These are phyloP conservation scores for Cubamyces lactineus DNA, from an alignment of 768 basidiomycete genomes.

Conservation along the genomic window DNA sequence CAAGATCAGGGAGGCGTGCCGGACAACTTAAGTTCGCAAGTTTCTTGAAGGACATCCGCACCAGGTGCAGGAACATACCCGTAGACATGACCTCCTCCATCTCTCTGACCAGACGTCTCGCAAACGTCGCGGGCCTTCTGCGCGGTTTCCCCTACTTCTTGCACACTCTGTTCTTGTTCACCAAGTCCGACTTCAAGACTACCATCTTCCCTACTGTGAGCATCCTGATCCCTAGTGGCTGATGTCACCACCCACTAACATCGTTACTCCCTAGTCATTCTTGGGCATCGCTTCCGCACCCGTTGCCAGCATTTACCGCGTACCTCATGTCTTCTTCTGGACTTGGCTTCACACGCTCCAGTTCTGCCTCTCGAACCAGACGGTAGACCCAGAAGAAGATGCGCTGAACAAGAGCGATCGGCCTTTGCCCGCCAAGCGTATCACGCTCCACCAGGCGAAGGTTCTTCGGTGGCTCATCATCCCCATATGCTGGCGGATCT, in stretches of 20 bases:
- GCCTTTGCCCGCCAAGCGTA: conserved; percentile 31
- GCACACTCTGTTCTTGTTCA: conserved; percentile 41
- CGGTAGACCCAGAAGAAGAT: conserved; percentile 31
- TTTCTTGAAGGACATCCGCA: too few relatives aligned
- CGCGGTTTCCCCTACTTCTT: conserved; percentile 5
- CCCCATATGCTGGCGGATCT: conserved; percentile 23
- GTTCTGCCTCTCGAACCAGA: conserved; percentile 35
- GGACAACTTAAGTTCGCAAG: too few relatives aligned
- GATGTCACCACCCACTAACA: background rate
- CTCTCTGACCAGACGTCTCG: background rate
- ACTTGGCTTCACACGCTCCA: conserved; percentile 37
- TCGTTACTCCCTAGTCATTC: conserved; percentile 7
- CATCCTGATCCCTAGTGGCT: background rate
- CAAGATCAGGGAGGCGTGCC: too few relatives aligned
- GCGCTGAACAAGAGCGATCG: conserved; percentile 31
- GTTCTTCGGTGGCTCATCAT: conserved; percentile 30
- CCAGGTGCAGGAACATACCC: too few relatives aligned
- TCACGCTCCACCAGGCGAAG: conserved; percentile 22
- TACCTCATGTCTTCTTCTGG: conserved; percentile 28
- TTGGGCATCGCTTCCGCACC: conserved; percentile 26
- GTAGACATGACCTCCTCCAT: background rate
- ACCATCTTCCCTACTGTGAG: conserved; percentile 51
- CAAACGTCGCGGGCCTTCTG: too few relatives aligned
- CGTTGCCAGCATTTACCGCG: background rate
- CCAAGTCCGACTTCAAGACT: conserved; percentile 50